Evolutionary conservation across 2,329 filamentous ascomycete species (phyloP), one percentile per base, ranked within the genome.

Genomic region (Sporothrix luriei): DNA sequence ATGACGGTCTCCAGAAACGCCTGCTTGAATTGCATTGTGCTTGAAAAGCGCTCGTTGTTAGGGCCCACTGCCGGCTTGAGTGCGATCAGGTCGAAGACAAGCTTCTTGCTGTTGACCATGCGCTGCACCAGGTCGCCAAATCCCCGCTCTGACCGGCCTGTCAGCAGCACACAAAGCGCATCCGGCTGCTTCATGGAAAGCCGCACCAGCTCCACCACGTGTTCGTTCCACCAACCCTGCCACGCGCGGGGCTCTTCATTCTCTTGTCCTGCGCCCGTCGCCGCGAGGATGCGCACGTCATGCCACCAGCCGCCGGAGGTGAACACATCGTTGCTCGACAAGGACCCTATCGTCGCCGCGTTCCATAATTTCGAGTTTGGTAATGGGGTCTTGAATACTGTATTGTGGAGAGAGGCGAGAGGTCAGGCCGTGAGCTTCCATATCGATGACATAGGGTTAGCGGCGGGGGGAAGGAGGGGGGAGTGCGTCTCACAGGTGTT

Each of bases 201-300:
- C 75, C 86, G 84, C 52, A 96, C 93, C 40, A 98, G 86, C 75
- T 93, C 87, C 68, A 88, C 89, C 71, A 99, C 90, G 75, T 91
- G 88, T 77, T 98, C 94, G 76, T 98, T 98, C 95, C 95, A 99
- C 91, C 92, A 97, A 48, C 93, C 93, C 70, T 91, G 83, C 94
- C 94, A 99, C 11, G 87, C 94, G 29, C 89, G 88, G 54, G 86
- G 83, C 78, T 98, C 94, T 80, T 98, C 95, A 70, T 87, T 87
- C 66, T 92, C 92, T 6, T 90, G 78, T 19, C 95, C 95, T 70
- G 93, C 86, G 67, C 95, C 95, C 0, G 93, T 97, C 1, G 94
- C 90, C 13, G 90, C 88, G 29, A 99, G 88, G 72, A 99, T 94
- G 73, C 88, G 88, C 55, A 88, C 87, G 77, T 98, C 94, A 79